phyloP scores from a whole-genome alignment of 305 asterid species.

The Fraxinus paxiana region DNA sequence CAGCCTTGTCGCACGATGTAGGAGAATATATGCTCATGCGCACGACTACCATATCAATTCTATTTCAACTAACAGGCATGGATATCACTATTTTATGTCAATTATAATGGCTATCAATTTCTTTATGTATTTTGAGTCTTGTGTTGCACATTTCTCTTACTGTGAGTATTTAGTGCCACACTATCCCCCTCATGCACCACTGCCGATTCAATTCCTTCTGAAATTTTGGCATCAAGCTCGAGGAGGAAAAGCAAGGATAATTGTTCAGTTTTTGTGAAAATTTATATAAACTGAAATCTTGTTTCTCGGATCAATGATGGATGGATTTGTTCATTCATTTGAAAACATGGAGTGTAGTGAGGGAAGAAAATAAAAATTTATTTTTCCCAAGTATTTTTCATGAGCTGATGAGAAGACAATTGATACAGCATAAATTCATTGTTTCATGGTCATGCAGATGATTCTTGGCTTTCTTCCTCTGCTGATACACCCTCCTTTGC shows the following conservation, averaged over 20 bases:
- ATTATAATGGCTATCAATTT: conserved; percentile 7
- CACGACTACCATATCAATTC: conserved; percentile 98
- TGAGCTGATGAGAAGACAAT: background rate
- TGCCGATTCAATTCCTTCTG: conserved; percentile 10
- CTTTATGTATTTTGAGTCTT: conserved; percentile 7
- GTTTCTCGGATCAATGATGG: conserved; percentile 4
- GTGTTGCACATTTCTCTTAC: background rate
- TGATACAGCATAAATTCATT: conserved; percentile 1
- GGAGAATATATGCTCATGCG: conserved; percentile 96
- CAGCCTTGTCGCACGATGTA: conserved; percentile 84
- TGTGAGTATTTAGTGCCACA: background rate
- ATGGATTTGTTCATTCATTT: conserved; percentile 6
- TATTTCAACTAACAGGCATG: conserved; percentile 91
- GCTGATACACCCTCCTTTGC: conserved; percentile 10
- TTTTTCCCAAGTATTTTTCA: background rate
- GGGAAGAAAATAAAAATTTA: background rate
- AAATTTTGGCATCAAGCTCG: conserved; percentile 11
- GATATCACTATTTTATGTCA: conserved; percentile 17
- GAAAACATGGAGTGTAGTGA: background rate
- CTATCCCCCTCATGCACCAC: background rate
- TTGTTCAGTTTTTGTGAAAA: conserved; percentile 10
- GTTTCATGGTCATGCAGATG: background rate
- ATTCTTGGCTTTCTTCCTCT: conserved; percentile 13
- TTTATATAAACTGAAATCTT: conserved; percentile 11
- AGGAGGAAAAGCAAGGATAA: conserved; percentile 10